Base-by-base conservation (phyloP, 208 protist species). In the Strigomonas culicis region DNA sequence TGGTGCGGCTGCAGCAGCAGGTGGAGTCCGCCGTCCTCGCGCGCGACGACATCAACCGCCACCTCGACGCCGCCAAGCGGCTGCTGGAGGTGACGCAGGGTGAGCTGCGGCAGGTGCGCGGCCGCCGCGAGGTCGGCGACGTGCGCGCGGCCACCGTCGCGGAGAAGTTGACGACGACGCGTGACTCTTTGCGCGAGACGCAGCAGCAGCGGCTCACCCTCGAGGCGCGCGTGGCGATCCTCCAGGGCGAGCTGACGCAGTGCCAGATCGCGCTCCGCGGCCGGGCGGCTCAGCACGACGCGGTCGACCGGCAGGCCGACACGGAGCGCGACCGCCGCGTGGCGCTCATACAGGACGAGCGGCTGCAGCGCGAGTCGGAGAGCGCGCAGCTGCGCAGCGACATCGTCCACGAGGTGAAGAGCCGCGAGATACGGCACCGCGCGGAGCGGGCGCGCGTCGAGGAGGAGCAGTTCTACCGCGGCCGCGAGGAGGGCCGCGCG, bases 261-360 rank as follows among this genome's bases (percentile, higher is more conserved):
- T 51, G 64, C 17, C 71, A 67, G 13, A 19, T 73, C 24, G 57
- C 66, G 11, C 71, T 77, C n/a, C 67, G 78, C 1, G 70, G 80
- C 47, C 58, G 83, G 47, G 75, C 80, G 7, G 70, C 83, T 41
- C 46, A 80, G 36, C 75, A 75, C 19, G 69, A 60, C 30, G 31
- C 24, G 28, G 17, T 60, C 13, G 55, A 25, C 8, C 22, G 70
- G 3, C 69, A 77, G 59, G 80, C 82, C 0, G 83, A 90, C 31
- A 75, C 75, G 24, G 74, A 86, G 52, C 80, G 83, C 6, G 41
- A 77, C 50, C 80, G 82, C 39, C 68, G 86, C 53, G 56, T 76
- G 7, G 74, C 83, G 50, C 60, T 90, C 17, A 86, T 92, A 75
- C 82, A 92, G 62, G 79, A 90, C 27, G 85, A 94, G 53, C 77